phyloP scores from a whole-genome alignment of 1,284 basidiomycete genomes.

The Ganoderma meredithae region DNA sequence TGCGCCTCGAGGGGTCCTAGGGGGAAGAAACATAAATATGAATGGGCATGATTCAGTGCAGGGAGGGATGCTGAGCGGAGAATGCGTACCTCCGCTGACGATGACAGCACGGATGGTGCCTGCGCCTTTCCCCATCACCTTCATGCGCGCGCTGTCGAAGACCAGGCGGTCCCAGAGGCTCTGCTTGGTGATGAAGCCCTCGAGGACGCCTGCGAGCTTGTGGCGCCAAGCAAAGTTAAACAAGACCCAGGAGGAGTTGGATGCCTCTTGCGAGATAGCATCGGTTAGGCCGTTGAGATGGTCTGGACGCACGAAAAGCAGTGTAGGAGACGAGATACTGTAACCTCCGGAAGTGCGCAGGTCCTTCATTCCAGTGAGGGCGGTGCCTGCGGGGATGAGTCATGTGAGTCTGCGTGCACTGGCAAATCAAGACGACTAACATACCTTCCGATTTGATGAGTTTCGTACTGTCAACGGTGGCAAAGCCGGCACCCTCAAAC shows the following conservation, averaged over 20 bases:
- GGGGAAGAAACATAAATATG: neutral
- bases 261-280: slow-evolving; percentile 60
- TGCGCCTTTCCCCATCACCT: slow-evolving; percentile 64
- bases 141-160: slow-evolving; percentile 69
- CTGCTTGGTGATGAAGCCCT: slow-evolving; percentile 77
- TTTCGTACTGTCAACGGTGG: slow-evolving; percentile 65
- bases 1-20: slow-evolving; percentile 47
- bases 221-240: slow-evolving; percentile 75
- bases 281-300: slow-evolving; percentile 62
- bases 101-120: slow-evolving; percentile 67
- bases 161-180: slow-evolving; percentile 82
- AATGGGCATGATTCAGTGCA: neutral
- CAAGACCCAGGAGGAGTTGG: slow-evolving; percentile 57
- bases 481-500: slow-evolving; percentile 75
- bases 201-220: slow-evolving; percentile 67
- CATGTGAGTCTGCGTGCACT: neutral
- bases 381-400: slow-evolving; percentile 8
- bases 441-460: slow-evolving; percentile 51
- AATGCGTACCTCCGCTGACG: slow-evolving; percentile 64
- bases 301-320: slow-evolving; percentile 66
- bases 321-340: slow-evolving; percentile 71
- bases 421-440: neutral
- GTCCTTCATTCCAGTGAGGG: slow-evolving; percentile 49
- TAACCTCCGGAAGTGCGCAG: slow-evolving; percentile 54
- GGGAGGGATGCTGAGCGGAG: neutral